Evolutionary conservation across 1,139 yeast species (phyloP).

Genomic region (Debaryomycetaceae sp.): DNA sequence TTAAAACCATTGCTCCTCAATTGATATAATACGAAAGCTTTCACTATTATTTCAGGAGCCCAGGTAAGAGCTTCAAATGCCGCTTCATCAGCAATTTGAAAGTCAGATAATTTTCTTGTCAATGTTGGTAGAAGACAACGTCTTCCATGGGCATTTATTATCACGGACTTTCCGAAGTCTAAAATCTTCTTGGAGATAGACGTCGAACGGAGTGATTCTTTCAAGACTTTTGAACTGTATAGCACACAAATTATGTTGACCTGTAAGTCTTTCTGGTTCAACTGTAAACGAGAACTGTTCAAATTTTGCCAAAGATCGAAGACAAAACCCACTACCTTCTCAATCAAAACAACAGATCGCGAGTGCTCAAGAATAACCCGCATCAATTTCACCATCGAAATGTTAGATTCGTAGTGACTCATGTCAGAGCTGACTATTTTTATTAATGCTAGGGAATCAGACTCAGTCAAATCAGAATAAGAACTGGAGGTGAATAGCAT

Average conservation of each 20-base stretch:
- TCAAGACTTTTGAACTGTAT: conserved; percentile 21
- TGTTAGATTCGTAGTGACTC: conserved; percentile 22
- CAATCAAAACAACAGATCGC: conserved; percentile 3
- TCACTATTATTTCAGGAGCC: conserved; percentile 52
- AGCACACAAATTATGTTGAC: conserved; percentile 48
- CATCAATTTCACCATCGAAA: conserved; percentile 20
- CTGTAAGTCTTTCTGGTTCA: conserved; percentile 67
- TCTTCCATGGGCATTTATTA: conserved; percentile 57
- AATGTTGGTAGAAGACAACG: conserved; percentile 66
- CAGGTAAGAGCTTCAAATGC: conserved; percentile 45
- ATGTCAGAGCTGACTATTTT: conserved; percentile 18
- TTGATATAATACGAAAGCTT: conserved; percentile 49
- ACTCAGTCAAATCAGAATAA: conserved; percentile 2
- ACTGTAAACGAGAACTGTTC: conserved; percentile 57
- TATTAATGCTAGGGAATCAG: conserved; percentile 8
- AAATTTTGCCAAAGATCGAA: conserved; percentile 55
- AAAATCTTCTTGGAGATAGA: conserved; percentile 23
- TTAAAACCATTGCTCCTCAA: conserved; percentile 54
- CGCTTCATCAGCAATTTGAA: conserved; percentile 27
- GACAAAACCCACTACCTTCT: conserved; percentile 27
- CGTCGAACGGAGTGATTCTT: conserved; percentile 15
- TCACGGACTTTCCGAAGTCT: conserved; percentile 39
- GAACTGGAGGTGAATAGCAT: conserved; percentile 7
- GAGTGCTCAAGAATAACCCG: conserved; percentile 5
- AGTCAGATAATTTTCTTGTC: conserved; percentile 39